Evolutionary conservation across 805 yeast genomes (phyloP).

Genomic region (Schwanniomyces yamadae): DNA sequence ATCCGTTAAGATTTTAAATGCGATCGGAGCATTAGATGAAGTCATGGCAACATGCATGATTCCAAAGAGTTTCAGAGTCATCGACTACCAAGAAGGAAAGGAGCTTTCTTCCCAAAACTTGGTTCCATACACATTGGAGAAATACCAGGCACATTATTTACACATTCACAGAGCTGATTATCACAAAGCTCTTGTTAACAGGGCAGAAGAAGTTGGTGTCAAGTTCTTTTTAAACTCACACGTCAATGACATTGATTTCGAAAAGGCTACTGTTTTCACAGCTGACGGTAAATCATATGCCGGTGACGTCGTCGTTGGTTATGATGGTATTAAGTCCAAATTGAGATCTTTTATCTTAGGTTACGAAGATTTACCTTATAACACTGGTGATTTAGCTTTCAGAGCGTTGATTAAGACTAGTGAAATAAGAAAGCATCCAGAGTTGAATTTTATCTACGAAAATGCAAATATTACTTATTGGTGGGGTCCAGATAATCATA

Average conservation of each 20-base stretch:
- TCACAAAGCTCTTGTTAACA: conserved; percentile 19
- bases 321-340: conserved; percentile 25
- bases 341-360: conserved; percentile 17
- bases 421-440: conserved; percentile 16
- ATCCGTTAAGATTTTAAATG: conserved; percentile 19
- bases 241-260: conserved; percentile 20
- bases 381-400: conserved; percentile 30
- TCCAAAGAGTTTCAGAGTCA: conserved; percentile 13
- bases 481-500: conserved; percentile 30
- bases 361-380: conserved; percentile 19
- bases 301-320: conserved; percentile 25
- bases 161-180: conserved; percentile 28
- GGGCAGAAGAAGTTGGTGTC: conserved; percentile 19
- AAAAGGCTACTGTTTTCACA: conserved; percentile 12
- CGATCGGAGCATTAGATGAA: conserved; percentile 16
- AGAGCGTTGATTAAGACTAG: conserved; percentile 20
- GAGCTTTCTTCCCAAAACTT: conserved; percentile 17
- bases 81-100: conserved; percentile 19
- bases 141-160: conserved; percentile 18
- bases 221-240: conserved; percentile 11
- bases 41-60: conserved; percentile 12
- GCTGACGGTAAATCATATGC: conserved; percentile 15
- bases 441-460: conserved; percentile 13
- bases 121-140: conserved; percentile 15
- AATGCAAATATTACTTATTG: conserved; percentile 28